Percentiles rank a stretch among this genome's conserved stretches.
phyloP scores from a whole-genome alignment of 305 asterid species.

The Stenogyne calaminthoides region DNA sequence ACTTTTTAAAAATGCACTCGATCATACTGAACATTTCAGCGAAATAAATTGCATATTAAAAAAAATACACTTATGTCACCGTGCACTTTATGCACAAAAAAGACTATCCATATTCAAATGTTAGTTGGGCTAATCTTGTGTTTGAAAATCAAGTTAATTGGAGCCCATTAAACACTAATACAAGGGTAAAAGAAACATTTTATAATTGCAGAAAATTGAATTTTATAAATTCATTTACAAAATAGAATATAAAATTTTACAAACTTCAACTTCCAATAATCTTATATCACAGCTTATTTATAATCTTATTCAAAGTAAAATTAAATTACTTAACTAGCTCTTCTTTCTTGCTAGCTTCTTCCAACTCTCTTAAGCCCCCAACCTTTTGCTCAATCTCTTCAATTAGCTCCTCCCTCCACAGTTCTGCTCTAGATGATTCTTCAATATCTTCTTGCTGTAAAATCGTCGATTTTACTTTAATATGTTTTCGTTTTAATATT shows the following conservation, averaged over 20 bases:
- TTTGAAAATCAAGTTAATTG: neutral
- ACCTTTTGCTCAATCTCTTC: conserved; percentile 74
- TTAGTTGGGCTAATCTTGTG: neutral
- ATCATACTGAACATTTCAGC: too few species aligned
- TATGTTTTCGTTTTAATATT: neutral
- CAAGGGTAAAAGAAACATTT: neutral
- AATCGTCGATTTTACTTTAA: neutral
- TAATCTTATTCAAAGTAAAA: neutral
- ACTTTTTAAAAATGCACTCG: too few species aligned
- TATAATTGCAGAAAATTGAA: neutral
- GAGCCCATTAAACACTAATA: neutral
- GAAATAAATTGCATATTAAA: too few species aligned
- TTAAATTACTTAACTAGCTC: conserved; percentile 40
- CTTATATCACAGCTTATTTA: neutral
- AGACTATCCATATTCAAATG: too few species aligned
- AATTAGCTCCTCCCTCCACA: conserved; percentile 72
- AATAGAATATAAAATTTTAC: neutral
- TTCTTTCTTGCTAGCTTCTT: conserved; percentile 56
- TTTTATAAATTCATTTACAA: neutral
- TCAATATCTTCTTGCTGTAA: conserved; percentile 82
- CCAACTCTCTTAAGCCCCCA: conserved; percentile 58
- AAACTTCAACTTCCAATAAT: neutral
- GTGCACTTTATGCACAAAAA: too few species aligned
- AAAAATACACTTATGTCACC: too few species aligned
- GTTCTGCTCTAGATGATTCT: conserved; percentile 58